Conservation (phyloP, 192 early-diverging fungal species). For the Mortierella claussenii region DNA sequence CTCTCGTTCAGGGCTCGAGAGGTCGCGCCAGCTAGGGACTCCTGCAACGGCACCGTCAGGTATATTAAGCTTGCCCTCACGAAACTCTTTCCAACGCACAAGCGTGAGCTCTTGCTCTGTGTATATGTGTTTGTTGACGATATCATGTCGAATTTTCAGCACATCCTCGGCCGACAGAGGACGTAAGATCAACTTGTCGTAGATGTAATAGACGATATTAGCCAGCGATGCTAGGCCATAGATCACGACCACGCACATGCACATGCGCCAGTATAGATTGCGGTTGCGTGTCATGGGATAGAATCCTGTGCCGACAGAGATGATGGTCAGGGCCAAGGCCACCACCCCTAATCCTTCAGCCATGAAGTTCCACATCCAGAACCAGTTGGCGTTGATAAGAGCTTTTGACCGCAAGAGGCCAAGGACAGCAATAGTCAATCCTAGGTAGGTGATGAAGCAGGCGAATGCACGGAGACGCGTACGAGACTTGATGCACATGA, state of each 20-base stretch:
- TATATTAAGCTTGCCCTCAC: not conserved
- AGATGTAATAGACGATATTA: constrained; percentile 15
- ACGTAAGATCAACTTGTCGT: constrained; percentile 7
- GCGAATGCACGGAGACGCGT: constrained; percentile 30
- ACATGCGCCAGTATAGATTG: constrained; percentile 12
- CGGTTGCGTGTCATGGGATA: constrained; percentile 27
- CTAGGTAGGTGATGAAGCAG: constrained; percentile 21
- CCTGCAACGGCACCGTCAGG: not conserved
- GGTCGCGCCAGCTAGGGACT: constrained; percentile 6
- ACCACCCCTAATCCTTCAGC: constrained; percentile 21
- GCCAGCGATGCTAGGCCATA: constrained; percentile 11
- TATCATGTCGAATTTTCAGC: constrained; percentile 3
- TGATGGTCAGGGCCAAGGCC: constrained; percentile 17
- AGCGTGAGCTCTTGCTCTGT: not conserved
- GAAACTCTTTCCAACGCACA: not conserved
- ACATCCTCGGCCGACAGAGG: constrained; percentile 1
- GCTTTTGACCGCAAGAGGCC: constrained; percentile 9
- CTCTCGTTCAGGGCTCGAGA: constrained; percentile 14
- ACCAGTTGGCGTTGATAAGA: constrained; percentile 12
- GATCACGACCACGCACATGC: constrained; percentile 2
- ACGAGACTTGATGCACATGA: constrained; percentile 13
- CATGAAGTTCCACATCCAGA: constrained; percentile 41
- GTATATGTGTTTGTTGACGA: constrained; percentile 2
- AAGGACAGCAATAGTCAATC: constrained; percentile 30
- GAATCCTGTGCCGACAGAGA: constrained; percentile 39